A percentile compares a stretch with the other conserved stretches of the same genome.
Evolutionary conservation across 169 alveolate species (phyloP).

Genomic region (Plasmodium sp.): DNA sequence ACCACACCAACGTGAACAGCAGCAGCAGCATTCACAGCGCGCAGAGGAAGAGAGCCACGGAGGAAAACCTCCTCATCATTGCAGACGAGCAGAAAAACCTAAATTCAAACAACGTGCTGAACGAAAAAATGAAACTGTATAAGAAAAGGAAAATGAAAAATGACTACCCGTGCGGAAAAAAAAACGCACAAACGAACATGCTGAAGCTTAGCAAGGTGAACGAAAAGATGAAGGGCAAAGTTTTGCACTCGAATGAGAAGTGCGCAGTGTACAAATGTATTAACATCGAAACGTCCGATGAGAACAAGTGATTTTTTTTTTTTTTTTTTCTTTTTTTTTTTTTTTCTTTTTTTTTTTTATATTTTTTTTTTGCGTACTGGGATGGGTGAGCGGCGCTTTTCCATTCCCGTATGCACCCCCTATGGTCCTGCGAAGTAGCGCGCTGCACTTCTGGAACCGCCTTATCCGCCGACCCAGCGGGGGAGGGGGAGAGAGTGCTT

Average conservation of each 20-base stretch:
- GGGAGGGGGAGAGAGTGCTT: neutral
- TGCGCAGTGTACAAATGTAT: neutral
- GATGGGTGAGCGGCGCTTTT: neutral
- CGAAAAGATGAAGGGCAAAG: conserved; percentile 24
- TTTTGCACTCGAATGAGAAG: neutral
- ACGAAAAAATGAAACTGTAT: conserved; percentile 31
- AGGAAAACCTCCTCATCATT: conserved; percentile 9
- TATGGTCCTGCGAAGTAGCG: neutral
- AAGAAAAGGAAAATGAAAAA: conserved; percentile 52
- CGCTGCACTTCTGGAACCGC: neutral
- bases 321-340: neutral
- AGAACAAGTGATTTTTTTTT: neutral
- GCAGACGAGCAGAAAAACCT: conserved; percentile 11
- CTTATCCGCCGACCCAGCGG: neutral
- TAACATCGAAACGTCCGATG: conserved; percentile 26
- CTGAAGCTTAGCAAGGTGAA: neutral
- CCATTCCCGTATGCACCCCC: neutral
- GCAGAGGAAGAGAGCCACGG: conserved; percentile 9
- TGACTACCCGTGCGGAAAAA: neutral
- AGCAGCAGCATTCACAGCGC: neutral
- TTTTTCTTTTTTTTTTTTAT: neutral
- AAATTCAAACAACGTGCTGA: neutral
- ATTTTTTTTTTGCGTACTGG: neutral
- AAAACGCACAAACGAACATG: neutral
- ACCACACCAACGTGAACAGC: neutral